These are phyloP conservation scores for Colletotrichum tropicicola DNA, from an alignment of 2,329 filamentous ascomycete genomes.

Conservation along the genomic window DNA sequence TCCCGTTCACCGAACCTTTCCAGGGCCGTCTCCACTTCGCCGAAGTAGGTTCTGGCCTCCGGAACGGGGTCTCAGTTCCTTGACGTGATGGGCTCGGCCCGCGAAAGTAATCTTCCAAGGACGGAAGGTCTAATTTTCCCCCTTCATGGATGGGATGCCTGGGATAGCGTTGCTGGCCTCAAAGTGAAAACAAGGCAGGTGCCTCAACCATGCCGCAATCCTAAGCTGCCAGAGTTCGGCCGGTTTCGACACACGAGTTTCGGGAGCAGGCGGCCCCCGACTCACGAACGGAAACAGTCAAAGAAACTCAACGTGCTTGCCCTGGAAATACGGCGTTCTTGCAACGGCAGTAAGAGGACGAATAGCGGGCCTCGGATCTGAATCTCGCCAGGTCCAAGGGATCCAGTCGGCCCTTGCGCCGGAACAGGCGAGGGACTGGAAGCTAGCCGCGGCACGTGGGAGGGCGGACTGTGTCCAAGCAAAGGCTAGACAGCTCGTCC, in stretches of 20 bases:
- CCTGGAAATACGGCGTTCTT: not conserved
- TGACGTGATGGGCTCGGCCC: constrained; percentile 5
- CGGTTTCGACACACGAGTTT: not conserved
- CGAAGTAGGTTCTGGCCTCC: not conserved
- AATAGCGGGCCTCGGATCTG: not conserved
- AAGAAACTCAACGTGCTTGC: not conserved
- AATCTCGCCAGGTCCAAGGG: not conserved
- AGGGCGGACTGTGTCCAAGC: not conserved
- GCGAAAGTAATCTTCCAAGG: constrained; percentile 12
- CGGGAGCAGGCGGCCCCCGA: not conserved
- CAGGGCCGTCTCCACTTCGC: not conserved
- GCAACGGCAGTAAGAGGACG: not conserved
- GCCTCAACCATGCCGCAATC: not conserved
- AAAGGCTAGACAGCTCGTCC: not conserved
- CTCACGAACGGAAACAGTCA: not conserved
- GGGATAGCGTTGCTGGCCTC: not conserved
- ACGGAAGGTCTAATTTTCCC: not conserved
- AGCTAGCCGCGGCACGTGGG: not conserved
- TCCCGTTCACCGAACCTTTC: not conserved
- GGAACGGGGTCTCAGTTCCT: not conserved
- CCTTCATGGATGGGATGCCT: not conserved
- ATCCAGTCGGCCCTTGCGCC: not conserved
- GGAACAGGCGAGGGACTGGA: not conserved
- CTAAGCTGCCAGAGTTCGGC: not conserved
- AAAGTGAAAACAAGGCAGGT: constrained; percentile 12